Evolutionary conservation across 768 basidiomycete genomes (phyloP).

Genomic region (Lactarius hatsudake): DNA sequence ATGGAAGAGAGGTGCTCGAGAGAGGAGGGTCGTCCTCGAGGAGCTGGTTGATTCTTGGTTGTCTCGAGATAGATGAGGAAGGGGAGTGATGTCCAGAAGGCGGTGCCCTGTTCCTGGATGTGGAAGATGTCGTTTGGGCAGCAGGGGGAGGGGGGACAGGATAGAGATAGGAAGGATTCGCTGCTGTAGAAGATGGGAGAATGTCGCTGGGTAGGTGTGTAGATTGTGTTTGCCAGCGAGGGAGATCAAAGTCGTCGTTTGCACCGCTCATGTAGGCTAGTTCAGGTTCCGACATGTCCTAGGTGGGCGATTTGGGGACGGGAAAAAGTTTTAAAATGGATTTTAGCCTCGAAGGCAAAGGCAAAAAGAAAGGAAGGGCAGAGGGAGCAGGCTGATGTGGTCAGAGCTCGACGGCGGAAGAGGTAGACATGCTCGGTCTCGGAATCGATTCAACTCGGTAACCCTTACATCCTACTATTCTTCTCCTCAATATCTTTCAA

Average conservation of each 20-base stretch:
- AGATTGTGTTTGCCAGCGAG: constrained; percentile 52
- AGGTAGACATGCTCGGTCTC: not conserved
- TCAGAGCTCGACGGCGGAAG: not conserved
- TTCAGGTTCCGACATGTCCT: constrained; percentile 70
- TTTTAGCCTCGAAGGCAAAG: not conserved
- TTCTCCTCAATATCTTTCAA: constrained; percentile 39
- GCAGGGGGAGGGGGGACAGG: constrained; percentile 48
- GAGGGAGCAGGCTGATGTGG: not conserved
- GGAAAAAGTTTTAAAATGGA: not conserved
- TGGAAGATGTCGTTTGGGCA: constrained; percentile 41
- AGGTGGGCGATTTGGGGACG: constrained; percentile 15
- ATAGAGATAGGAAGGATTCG: constrained; percentile 54
- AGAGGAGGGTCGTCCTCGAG: constrained; percentile 55
- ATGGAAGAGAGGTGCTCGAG: constrained; percentile 44
- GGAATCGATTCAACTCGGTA: constrained; percentile 13
- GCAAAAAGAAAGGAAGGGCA: constrained; percentile 6
- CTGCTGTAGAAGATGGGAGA: constrained; percentile 53
- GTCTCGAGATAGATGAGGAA: constrained; percentile 41
- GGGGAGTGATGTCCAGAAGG: constrained; percentile 48
- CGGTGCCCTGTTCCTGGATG: constrained; percentile 42
- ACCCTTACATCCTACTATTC: constrained; percentile 6
- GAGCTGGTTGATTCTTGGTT: constrained; percentile 63
- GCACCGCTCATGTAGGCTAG: constrained; percentile 69
- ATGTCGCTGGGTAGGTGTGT: constrained; percentile 37
- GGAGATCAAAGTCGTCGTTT: constrained; percentile 79